Evolutionary conservation across 2,329 filamentous ascomycete species (phyloP).

Genomic region (Fusarium pseudocircinatum): DNA sequence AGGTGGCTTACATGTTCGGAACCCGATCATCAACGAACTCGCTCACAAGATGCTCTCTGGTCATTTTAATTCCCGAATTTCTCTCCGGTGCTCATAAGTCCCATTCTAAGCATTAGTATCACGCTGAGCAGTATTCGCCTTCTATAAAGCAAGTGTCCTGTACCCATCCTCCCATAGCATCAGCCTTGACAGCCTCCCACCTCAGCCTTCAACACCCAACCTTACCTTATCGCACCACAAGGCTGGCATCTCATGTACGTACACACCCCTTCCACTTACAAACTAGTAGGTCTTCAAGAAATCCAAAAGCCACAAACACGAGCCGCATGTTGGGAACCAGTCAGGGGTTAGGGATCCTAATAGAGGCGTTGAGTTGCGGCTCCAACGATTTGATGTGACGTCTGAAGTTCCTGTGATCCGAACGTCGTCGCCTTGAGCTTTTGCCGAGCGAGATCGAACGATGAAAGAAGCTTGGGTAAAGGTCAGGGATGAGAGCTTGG

Average conservation of each 20-base stretch:
- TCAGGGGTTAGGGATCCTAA: constrained; percentile 22
- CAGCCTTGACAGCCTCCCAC: constrained; percentile 3
- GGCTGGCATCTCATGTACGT: constrained; percentile 14
- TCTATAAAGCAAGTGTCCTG: neutral
- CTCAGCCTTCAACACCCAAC: neutral
- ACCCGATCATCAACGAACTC: constrained; percentile 20
- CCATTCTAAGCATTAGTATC: neutral
- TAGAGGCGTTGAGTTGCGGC: constrained; percentile 24
- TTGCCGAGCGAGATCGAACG: constrained; percentile 26
- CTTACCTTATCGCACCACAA: neutral
- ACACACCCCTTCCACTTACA: constrained; percentile 8
- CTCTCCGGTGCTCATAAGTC: neutral
- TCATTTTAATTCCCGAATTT: neutral
- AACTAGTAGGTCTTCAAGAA: constrained; percentile 17
- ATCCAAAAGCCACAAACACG: constrained; percentile 32
- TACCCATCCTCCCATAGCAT: neutral
- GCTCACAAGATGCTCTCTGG: neutral
- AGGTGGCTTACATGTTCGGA: constrained; percentile 21
- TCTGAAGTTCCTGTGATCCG: constrained; percentile 27
- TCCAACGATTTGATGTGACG: constrained; percentile 29
- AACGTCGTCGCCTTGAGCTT: neutral
- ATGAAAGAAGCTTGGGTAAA: neutral
- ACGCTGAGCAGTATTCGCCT: neutral
- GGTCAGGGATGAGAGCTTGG: neutral
- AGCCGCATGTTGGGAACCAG: constrained; percentile 40